Percentiles rank a stretch among this genome's conserved stretches.
phyloP scores from a whole-genome alignment of 2,329 filamentous ascomycete species.

The Canariomyces notabilis region DNA sequence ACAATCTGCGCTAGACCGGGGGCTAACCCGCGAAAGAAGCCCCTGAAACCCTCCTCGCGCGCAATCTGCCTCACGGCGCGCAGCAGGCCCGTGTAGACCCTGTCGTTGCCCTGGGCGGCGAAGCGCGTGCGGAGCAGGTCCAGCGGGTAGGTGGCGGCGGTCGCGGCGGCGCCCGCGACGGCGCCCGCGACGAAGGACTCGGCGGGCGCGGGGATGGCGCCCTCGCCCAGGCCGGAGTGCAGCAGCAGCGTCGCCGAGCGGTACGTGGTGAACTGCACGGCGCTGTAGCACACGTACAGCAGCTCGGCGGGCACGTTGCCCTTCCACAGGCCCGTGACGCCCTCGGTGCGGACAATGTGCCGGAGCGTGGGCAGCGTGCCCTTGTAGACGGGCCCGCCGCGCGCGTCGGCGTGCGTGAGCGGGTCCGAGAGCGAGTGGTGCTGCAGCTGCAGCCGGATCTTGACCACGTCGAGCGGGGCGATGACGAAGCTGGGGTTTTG shows the following conservation, averaged over 20 bases:
- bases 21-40: constrained; percentile 83
- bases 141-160: constrained; percentile 81
- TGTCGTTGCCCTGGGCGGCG: constrained; percentile 81
- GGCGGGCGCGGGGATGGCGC: constrained; percentile 55
- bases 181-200: constrained; percentile 84
- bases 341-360: constrained; percentile 74
- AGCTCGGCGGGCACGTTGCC: constrained; percentile 94
- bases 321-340: constrained; percentile 87
- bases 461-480: constrained; percentile 93
- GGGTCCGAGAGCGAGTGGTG: constrained; percentile 78
- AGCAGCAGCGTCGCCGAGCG: constrained; percentile 67
- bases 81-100: constrained; percentile 69
- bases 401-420: constrained; percentile 47
- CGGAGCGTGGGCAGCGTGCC: constrained; percentile 71
- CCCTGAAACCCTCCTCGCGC: constrained; percentile 65
- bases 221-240: constrained; percentile 37
- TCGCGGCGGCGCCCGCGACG: constrained; percentile 74
- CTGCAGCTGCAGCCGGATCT: constrained; percentile 95
- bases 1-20: constrained; percentile 84
- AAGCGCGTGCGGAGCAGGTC: constrained; percentile 92
- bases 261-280: constrained; percentile 86
- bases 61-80: constrained; percentile 68
- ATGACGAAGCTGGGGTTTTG: constrained; percentile 67
- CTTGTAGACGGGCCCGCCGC: constrained; percentile 56
- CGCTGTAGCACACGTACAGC: constrained; percentile 88